These are phyloP conservation scores for Fusarium sp. DNA, from an alignment of 2,329 filamentous ascomycete genomes.

Conservation along the genomic window DNA sequence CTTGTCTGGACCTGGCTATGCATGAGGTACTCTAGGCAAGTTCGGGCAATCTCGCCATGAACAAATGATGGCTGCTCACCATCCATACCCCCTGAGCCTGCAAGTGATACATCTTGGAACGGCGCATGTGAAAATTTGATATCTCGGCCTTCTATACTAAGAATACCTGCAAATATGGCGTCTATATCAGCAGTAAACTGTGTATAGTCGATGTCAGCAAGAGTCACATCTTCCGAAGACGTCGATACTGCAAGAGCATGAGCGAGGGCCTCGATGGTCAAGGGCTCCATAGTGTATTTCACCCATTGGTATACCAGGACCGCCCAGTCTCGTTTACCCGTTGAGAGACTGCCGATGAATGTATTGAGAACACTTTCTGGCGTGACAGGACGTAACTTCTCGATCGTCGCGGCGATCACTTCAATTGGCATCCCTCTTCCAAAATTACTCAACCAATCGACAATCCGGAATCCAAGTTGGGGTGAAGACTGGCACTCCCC, in stretches of 20 bases:
- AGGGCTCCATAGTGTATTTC: background rate
- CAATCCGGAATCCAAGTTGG: background rate
- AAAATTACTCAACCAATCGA: background rate
- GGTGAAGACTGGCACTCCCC: background rate
- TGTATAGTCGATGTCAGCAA: background rate
- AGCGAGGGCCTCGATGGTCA: background rate
- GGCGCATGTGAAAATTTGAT: background rate
- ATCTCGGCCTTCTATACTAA: background rate
- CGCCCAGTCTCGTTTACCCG: background rate
- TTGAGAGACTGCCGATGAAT: background rate
- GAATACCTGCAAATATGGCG: background rate
- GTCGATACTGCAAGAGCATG: background rate
- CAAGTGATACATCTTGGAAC: background rate
- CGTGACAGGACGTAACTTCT: background rate
- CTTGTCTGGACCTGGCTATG: background rate
- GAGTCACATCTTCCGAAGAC: background rate
- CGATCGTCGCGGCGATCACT: background rate
- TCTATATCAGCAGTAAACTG: background rate
- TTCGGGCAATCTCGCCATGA: background rate
- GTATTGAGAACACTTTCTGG: background rate
- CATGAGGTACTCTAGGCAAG: background rate
- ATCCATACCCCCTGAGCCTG: background rate
- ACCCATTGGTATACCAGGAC: background rate
- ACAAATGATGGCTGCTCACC: background rate
- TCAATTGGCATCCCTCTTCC: background rate